Evolutionary conservation across 768 basidiomycete species (phyloP).

Genomic region (Tulasnella sp.): DNA sequence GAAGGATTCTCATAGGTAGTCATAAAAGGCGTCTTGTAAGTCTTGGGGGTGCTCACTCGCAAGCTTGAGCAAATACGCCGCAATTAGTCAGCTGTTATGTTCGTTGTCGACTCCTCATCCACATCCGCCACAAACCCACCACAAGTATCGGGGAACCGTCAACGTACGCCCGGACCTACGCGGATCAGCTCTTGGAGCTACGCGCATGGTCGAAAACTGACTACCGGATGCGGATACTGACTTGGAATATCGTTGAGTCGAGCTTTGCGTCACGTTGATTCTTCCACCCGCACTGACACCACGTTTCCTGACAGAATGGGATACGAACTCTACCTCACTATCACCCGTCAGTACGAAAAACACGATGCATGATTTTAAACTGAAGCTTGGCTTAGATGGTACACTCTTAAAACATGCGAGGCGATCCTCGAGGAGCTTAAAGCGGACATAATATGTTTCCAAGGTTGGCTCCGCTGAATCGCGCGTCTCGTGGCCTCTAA

Average conservation of each 20-base stretch:
- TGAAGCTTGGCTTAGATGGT: slow-evolving; percentile 43
- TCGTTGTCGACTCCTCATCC: too few species aligned
- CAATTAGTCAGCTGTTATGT: too few species aligned
- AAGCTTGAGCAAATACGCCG: too few species aligned
- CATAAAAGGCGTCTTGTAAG: too few species aligned
- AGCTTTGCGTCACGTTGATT: background rate
- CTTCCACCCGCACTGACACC: background rate
- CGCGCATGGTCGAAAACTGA: background rate
- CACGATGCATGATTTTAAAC: background rate
- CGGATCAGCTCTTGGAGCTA: background rate
- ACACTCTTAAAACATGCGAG: slow-evolving; percentile 65
- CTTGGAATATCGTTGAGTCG: slow-evolving; percentile 8
- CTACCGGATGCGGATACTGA: slow-evolving; percentile 18
- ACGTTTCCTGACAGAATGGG: slow-evolving; percentile 45
- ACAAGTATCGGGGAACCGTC: background rate
- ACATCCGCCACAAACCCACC: too few species aligned
- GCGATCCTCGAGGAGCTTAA: slow-evolving; percentile 66
- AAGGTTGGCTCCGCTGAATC: slow-evolving; percentile 44
- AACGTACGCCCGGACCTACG: too few species aligned
- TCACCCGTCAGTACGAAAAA: slow-evolving; percentile 55
- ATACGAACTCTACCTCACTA: slow-evolving; percentile 82
- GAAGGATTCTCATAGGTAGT: too few species aligned
- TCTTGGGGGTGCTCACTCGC: too few species aligned
- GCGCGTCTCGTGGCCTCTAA: background rate
- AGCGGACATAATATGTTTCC: slow-evolving; percentile 90